These are phyloP conservation scores for Crucibulum laeve DNA, from an alignment of 768 basidiomycete species.

Conservation along the genomic window DNA sequence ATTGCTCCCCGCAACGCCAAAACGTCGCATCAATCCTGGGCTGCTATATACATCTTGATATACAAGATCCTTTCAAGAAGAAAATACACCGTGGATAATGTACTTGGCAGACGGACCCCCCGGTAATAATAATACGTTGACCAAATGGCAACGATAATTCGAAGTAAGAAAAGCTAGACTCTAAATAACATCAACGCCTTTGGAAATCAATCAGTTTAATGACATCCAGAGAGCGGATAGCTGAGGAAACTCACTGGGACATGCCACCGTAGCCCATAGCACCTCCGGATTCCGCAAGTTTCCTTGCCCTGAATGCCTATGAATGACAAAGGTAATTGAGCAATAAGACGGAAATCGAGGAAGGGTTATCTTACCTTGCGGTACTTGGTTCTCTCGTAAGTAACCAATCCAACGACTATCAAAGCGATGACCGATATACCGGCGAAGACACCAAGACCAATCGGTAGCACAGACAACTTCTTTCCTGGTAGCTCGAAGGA, in stretches of 20 bases:
- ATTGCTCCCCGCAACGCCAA: too few species aligned
- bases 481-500: slow-evolving; percentile 69
- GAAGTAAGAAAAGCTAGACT: slow-evolving; percentile 1
- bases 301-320: slow-evolving; percentile 72
- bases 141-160: background rate
- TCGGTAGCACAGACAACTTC: slow-evolving; percentile 68
- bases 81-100: slow-evolving; percentile 5
- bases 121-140: background rate
- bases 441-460: slow-evolving; percentile 80
- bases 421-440: slow-evolving; percentile 83
- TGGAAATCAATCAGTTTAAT: too few species aligned
- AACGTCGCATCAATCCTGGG: too few species aligned
- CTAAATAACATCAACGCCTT: too few species aligned
- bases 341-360: slow-evolving; percentile 4
- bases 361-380: slow-evolving; percentile 55
- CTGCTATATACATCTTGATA: background rate
- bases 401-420: slow-evolving; percentile 78
- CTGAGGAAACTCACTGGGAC: slow-evolving; percentile 24
- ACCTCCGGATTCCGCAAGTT: slow-evolving; percentile 60
- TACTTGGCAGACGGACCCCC: slow-evolving; percentile 2
- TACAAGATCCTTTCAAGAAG: slow-evolving; percentile 3
- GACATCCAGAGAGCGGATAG: background rate
- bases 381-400: slow-evolving; percentile 83
- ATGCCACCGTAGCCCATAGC: slow-evolving; percentile 59
- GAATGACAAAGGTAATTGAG: slow-evolving; percentile 6